Base-by-base conservation (phyloP, 1,139 yeast genomes). In the Kodamaea alishanica region DNA sequence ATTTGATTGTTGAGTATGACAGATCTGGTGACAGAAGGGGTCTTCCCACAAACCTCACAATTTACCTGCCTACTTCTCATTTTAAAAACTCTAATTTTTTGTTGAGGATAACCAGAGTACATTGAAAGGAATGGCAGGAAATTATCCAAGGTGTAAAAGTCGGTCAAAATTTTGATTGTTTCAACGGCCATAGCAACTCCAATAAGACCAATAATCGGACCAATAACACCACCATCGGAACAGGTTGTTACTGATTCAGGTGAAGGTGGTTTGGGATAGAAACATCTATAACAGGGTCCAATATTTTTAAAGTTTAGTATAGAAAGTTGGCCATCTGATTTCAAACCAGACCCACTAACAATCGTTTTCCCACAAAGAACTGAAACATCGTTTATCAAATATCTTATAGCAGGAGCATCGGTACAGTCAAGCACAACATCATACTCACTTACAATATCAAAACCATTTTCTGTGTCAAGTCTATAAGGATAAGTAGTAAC, bases 251-350 rank as follows among this genome's bases (percentile, higher is more conserved):
- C 89, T 1, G 87, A 72, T 39, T 78, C 81, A 1, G 96, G 85
- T 0, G 94, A 81, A 0, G 99, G 97, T 0, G 98, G 96, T 8
- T 66, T 67, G 0, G 98, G 97, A 51, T 86, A 88, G 59, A 90
- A 80, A 55, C 99, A 94, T 46, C 99, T 69, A 55, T 94, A 94
- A 58, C 99, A 94, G 0, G 98, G 98, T 0, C 97, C 97, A 4
- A 49, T 46, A 28, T 70, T 66, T n/a, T 65, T 56, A 53, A 71
- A 88, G 58, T 90, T 88, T 43, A 88, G 66, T 1, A 92, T 75
- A 0, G 89, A 70, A 28, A 94, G 61, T 56, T 94, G 98, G 4
- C 98, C 98, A 48, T 92, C 97, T 0, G 95, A 75, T 50, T 84
- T 83, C 41, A 94, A 69, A 0, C 98, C 97, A 0, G 97, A 86